Conservation (phyloP, 2,329 filamentous ascomycete species). For the Exserohilum rostratum region DNA sequence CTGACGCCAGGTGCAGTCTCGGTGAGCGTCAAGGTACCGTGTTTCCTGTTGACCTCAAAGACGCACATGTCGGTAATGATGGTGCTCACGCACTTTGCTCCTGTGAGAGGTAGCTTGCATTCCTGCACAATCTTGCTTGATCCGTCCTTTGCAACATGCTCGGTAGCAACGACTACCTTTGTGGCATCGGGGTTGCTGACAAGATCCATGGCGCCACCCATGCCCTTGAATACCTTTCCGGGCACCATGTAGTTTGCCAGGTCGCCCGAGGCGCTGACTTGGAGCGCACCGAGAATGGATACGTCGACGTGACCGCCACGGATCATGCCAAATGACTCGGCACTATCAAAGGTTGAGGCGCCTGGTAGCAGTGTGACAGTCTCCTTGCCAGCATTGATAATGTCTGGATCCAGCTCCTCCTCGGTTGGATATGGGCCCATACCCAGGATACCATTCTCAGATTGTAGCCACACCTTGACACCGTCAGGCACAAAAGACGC, state of each 20-base stretch:
- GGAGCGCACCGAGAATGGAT: conserved; percentile 88
- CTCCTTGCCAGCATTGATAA: conserved; percentile 94
- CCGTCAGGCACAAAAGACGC: conserved; percentile 71
- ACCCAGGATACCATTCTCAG: conserved; percentile 55
- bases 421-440: conserved; percentile 56
- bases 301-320: conserved; percentile 83
- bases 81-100: conserved; percentile 44
- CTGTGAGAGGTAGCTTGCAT: conserved; percentile 48
- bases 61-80: conserved; percentile 51
- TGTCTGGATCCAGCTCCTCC: conserved; percentile 79
- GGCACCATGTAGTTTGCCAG: conserved; percentile 93
- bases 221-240: conserved; percentile 85
- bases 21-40: conserved; percentile 71
- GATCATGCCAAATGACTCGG: conserved; percentile 94
- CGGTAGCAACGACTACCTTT: conserved; percentile 91
- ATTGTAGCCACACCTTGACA: conserved; percentile 68
- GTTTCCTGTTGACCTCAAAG: conserved; percentile 71
- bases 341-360: conserved; percentile 80
- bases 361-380: conserved; percentile 84
- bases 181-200: conserved; percentile 81
- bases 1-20: conserved; percentile 86
- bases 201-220: conserved; percentile 90
- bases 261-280: conserved; percentile 79
- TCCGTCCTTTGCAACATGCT: conserved; percentile 92
- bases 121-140: conserved; percentile 86